Conservation (phyloP, 78 protist species). For the Pigoraptor vietnamica region DNA sequence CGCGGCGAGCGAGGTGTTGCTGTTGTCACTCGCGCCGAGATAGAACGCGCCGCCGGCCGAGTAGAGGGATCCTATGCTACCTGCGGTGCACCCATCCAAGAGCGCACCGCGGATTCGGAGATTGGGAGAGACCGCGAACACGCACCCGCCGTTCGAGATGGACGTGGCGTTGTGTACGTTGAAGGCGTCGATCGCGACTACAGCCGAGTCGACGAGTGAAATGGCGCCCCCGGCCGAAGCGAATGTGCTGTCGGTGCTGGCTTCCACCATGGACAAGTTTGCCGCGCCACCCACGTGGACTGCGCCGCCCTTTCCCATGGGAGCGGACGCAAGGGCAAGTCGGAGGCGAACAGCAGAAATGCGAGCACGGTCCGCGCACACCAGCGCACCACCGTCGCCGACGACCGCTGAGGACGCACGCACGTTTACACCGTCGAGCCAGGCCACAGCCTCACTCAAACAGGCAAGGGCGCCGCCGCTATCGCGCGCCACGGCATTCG, state of each 20-base stretch:
- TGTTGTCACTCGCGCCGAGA: neutral
- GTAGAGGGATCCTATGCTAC: neutral
- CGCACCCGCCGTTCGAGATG: neutral
- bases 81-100: neutral
- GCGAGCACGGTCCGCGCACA: neutral
- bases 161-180: neutral
- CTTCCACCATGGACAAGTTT: neutral
- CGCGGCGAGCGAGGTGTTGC: neutral
- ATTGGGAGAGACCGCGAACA: neutral
- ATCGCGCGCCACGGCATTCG: neutral
- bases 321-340: neutral
- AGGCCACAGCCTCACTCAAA: neutral
- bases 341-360: neutral
- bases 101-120: neutral
- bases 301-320: neutral
- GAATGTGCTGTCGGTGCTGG: neutral
- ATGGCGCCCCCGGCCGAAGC: neutral
- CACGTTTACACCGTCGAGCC: neutral
- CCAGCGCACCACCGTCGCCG: neutral
- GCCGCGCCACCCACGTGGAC: neutral
- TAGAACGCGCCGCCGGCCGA: neutral
- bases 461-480: neutral
- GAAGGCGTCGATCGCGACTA: neutral
- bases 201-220: neutral
- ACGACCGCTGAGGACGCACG: neutral